Base-by-base conservation (phyloP, 352 stramenopile genomes). In the Pythium dissotocum region DNA sequence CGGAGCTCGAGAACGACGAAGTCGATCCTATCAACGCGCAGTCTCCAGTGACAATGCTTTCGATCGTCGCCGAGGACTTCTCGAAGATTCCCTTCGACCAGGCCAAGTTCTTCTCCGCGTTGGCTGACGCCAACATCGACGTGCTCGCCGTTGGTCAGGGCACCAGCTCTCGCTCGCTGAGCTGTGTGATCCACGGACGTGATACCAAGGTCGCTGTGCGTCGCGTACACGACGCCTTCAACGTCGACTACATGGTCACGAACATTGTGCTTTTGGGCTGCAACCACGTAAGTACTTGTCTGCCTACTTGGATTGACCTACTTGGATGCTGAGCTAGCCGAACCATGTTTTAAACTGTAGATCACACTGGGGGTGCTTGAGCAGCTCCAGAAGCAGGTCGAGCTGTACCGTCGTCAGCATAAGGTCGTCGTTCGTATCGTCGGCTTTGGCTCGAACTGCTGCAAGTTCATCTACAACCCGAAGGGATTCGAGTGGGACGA, bases 21-120 rank as follows among this genome's bases (percentile, higher is more conserved):
- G 81, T 94, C 1, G 85, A 94, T 42, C 73, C 79, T 5, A 48
- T 93, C 28, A 89, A 93, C 56, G 75, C 75, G 1, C 76, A 86
- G 66, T 87, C 80, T 18, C 85, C 85, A 6, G 85, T 93, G 32
- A 95, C 87, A 44, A 93, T 95, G 85, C 70, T 93, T n/a, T 93
- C 85, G 5, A 86, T 95, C 51, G 85, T 95, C 4, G 79, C 83
- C 0, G 87, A 92, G 63, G 86, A 92, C 32, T 75, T 94, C 54
- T 85, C 81, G 26, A 90, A 89, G 59, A 74, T 89, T 10, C 83
- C 85, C 12, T 80, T 80, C 63, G 83, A 90, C 63, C 82, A 89
- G 52, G 82, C 82, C 52, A 91, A 90, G 64, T 91, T 94, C 68
- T 94, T 94, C 28, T 75, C 73, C n/a, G 83, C 85, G 33, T 74